Base-by-base conservation (phyloP, 768 basidiomycete species). In the Dacryopinax spathularia region DNA sequence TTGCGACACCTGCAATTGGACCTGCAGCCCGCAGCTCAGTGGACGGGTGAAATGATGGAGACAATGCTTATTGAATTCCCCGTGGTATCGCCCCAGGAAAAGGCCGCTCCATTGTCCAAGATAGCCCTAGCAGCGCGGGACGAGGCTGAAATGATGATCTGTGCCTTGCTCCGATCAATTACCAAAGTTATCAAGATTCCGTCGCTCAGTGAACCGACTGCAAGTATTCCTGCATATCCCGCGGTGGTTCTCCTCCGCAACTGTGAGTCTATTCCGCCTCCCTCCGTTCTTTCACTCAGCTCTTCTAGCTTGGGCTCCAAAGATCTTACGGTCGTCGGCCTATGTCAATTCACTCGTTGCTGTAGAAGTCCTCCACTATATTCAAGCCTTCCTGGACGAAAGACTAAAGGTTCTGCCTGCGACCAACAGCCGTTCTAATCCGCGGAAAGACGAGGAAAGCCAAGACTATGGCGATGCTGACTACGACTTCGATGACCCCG, bases 401-500 rank as follows among this genome's bases (percentile, higher is more conserved):
- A 79, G 89, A 34, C 69, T 73, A 13, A 72, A 66, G 13, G 78
- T 79, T 33, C 67, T 87, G 29, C 83, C 83, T 10, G 44, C 73
- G 73, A 20, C 79, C 77, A 0, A 71, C 73, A 31, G 37, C 34
- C 22, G 34, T 4, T 20, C 63, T 62, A 48, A 65, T 33, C 66
- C 67, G 7, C 71, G 70, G 18, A 81, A 81, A 35, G 80, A 79
- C 43, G 82, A 83, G 68, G 89, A 91, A 65, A 90, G 86, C 66
- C 89, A 93, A 69, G 88, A 91, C 63, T 91, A 84, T 66, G 82
- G 80, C 16, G 75, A 76, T 43, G 69, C 85, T 37, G 80, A 83
- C 65, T 73, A 86, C 56, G 82, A 86, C 62, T 76, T 84, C 25
- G 75, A 81, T 61, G 87, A 89, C 68, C 84, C 84, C 22, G 79